Evolutionary conservation across 2,329 filamentous ascomycete species (phyloP), one percentile per base, ranked within the genome.

Genomic region (Phyllachora maydis): DNA sequence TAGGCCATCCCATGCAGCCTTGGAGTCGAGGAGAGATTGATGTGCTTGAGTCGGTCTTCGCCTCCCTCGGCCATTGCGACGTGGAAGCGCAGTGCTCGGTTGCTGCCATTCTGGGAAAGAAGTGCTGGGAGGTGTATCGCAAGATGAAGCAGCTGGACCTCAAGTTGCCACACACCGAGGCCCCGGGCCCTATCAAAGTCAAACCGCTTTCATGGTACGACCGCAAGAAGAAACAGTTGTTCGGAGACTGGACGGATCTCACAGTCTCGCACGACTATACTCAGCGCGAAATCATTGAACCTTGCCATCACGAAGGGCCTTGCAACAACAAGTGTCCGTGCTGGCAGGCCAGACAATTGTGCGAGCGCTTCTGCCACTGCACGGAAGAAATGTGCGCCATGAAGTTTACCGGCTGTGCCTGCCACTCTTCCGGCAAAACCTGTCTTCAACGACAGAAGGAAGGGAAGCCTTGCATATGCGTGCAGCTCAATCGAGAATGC

Each of bases 401-500:
- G 33, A 68, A 70, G 28, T 75, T 72, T 33, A 72, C 65, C 1
- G 69, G 69, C 2, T 75, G 69, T 38, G 57, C 56, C 3, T 85
- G 77, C 36, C 52, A 66, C 23, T 48, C 50, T 1, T 49, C 49
- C 5, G 75, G 74, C 25, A 63, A 64, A 39, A 57, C 56, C 1
- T 75, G 69, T 31, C 33, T 56, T 5, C 42, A 56, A 8, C 62
- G 59, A 20, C 53, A 69, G 33, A 61, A 59, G 30, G 62, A 65
- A 26, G 46, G 49, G 23, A 47, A 45, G 29, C 57, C 59, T 4
- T 88, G 79, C 39, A 69, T 74, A 9, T 90, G 79, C 36, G 54
- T 68, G 11, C 56, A 63, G 35, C 55, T 79, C 24, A 74, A 77
- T 33, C 63, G 79, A 18, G 79, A 90, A 46, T 90, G 79, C 38